These are phyloP conservation scores for Leccinum imitatum DNA, from an alignment of 768 basidiomycete species.

Conservation along the genomic window DNA sequence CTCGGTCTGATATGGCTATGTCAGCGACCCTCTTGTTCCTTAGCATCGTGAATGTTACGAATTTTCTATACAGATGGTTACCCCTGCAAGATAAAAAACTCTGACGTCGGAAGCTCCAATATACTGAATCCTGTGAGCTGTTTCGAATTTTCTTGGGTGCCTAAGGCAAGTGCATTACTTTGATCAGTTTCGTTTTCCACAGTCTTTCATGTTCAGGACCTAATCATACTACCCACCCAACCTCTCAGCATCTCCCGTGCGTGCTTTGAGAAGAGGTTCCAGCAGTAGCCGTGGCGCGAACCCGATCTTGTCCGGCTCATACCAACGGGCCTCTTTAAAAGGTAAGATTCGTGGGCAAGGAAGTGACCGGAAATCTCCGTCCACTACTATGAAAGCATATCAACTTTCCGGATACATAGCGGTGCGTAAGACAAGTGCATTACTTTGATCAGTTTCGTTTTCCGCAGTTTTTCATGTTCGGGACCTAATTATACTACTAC, in stretches of 20 bases:
- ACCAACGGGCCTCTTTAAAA: too few species aligned
- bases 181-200: neutral
- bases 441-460: neutral
- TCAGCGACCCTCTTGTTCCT: neutral
- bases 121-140: neutral
- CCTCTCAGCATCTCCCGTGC: constrained; percentile 17
- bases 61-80: neutral
- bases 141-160: neutral
- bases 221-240: constrained; percentile 7
- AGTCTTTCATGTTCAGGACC: neutral
- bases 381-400: constrained; percentile 9
- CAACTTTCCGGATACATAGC: constrained; percentile 13
- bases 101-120: neutral
- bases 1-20: neutral
- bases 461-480: neutral
- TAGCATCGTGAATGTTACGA: neutral
- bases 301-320: too few species aligned
- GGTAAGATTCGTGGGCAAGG: constrained; percentile 25
- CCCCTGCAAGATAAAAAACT: neutral
- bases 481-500: constrained; percentile 4
- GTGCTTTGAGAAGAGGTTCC: constrained; percentile 16
- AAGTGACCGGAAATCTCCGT: neutral
- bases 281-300: constrained; percentile 3
- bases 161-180: too few species aligned
- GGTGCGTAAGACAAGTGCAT: neutral